These are phyloP conservation scores for Saccharomycopsis olivae DNA, from an alignment of 805 yeast species.

Conservation along the genomic window DNA sequence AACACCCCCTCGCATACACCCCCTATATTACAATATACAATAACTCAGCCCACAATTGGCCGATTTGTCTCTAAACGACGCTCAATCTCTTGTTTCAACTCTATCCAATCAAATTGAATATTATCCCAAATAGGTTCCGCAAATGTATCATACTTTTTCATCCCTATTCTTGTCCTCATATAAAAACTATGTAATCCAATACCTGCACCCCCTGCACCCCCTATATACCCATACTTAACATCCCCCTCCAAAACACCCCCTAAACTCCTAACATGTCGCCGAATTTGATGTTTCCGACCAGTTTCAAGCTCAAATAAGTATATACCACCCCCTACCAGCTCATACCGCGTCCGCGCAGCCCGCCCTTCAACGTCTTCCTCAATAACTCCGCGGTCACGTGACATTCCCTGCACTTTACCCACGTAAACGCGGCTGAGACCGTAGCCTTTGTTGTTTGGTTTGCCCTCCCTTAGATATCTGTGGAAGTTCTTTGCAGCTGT, in stretches of 20 bases:
- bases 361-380: constrained; percentile 12
- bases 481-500: constrained; percentile 26
- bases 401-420: constrained; percentile 20
- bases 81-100: neutral
- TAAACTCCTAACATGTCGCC: constrained; percentile 27
- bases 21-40: neutral
- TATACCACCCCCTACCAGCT: constrained; percentile 16
- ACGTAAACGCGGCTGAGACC: constrained; percentile 28
- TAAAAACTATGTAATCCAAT: constrained; percentile 31
- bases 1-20: neutral
- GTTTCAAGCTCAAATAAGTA: constrained; percentile 25
- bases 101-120: neutral
- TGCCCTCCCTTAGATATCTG: constrained; percentile 24
- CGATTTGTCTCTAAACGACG: neutral
- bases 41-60: neutral
- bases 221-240: constrained; percentile 9
- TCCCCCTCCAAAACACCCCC: constrained; percentile 23
- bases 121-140: constrained; percentile 5
- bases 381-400: constrained; percentile 1
- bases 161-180: constrained; percentile 26
- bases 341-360: constrained; percentile 12
- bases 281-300: constrained; percentile 33
- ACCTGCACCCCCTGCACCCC: constrained; percentile 17
- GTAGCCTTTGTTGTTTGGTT: constrained; percentile 28
- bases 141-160: constrained; percentile 16